These are phyloP conservation scores for Pulveroboletus sp. DNA, from an alignment of 768 basidiomycete species.

Conservation along the genomic window DNA sequence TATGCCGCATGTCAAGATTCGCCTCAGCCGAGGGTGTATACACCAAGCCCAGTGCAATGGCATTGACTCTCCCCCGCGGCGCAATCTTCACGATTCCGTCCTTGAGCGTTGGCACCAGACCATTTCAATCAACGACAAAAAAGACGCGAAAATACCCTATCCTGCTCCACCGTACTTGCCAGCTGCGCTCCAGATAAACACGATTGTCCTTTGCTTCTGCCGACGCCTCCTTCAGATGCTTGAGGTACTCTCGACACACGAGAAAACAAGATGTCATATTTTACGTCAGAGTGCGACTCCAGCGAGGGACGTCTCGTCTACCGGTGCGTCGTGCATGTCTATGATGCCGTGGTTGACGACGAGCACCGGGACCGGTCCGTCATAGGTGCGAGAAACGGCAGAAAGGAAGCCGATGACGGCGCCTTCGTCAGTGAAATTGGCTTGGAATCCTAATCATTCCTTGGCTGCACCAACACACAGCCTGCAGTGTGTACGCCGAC, in stretches of 20 bases:
- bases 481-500: too few species aligned
- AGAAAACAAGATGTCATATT: conserved; percentile 67
- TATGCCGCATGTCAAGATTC: conserved; percentile 49
- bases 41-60: conserved; percentile 63
- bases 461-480: too few species aligned
- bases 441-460: conserved; percentile 28
- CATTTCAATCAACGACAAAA: conserved; percentile 19
- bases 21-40: conserved; percentile 59
- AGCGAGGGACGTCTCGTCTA: conserved; percentile 60
- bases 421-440: conserved; percentile 50
- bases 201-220: conserved; percentile 46
- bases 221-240: conserved; percentile 35
- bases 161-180: conserved; percentile 68
- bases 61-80: conserved; percentile 60
- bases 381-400: conserved; percentile 22
- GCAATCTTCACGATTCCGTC: conserved; percentile 76
- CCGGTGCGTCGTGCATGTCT: conserved; percentile 36
- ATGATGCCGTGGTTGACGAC: conserved; percentile 60
- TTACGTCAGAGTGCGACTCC: conserved; percentile 52
- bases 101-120: conserved; percentile 59
- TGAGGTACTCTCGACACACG: conserved; percentile 54
- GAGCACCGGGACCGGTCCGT: conserved; percentile 49
- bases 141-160: conserved; percentile 32
- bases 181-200: conserved; percentile 63
- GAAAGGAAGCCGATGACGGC: conserved; percentile 48